Evolutionary conservation across 2,329 filamentous ascomycete species (phyloP).

Genomic region (Claviceps digitariae): DNA sequence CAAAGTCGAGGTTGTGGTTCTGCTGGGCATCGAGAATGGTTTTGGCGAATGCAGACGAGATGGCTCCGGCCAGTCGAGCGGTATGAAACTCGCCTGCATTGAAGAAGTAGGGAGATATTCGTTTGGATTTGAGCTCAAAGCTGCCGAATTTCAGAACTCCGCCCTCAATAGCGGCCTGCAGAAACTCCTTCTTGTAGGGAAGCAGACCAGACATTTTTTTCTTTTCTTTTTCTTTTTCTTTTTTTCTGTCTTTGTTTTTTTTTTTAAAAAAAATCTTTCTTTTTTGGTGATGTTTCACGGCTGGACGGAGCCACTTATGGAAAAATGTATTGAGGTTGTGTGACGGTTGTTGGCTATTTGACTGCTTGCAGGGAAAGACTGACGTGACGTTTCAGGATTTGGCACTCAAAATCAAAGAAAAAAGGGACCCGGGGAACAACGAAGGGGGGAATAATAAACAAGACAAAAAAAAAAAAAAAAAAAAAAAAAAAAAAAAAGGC

Average conservation of each 20-base stretch:
- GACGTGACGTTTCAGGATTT: constrained; percentile 4
- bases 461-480: too few relatives aligned
- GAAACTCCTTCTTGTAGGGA: constrained; percentile 59
- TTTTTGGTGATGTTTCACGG: not conserved
- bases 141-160: constrained; percentile 67
- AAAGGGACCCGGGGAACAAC: too few relatives aligned
- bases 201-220: constrained; percentile 25
- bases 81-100: constrained; percentile 87
- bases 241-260: not conserved
- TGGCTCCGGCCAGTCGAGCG: constrained; percentile 60
- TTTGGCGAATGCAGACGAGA: constrained; percentile 68
- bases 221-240: not conserved
- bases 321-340: not conserved
- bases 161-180: constrained; percentile 53
- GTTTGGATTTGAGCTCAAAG: constrained; percentile 86
- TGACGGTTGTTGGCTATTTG: not conserved
- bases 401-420: too few relatives aligned
- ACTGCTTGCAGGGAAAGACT: not conserved
- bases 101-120: constrained; percentile 92
- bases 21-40: constrained; percentile 39
- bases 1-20: constrained; percentile 43
- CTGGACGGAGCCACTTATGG: not conserved
- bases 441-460: too few relatives aligned
- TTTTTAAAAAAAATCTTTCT: not conserved
- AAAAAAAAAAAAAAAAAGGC: too few relatives aligned